phyloP scores from a whole-genome alignment of 2,329 filamentous ascomycete genomes.

The Calonectria ilicicola region DNA sequence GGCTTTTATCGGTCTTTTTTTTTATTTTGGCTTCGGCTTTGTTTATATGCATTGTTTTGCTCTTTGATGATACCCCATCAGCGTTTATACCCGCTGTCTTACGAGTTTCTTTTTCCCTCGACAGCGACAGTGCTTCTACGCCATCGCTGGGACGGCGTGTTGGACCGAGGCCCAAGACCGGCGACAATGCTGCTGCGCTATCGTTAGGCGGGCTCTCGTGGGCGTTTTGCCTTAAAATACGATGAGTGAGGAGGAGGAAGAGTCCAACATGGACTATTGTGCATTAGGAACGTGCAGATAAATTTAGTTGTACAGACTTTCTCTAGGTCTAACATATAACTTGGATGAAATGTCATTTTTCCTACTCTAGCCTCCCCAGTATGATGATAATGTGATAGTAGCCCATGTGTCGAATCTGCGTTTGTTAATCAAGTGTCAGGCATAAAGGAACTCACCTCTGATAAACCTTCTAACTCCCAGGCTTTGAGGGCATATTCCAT shows the following conservation, averaged over 20 bases:
- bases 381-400: neutral
- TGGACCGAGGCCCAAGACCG: constrained; percentile 57
- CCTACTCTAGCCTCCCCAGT: neutral
- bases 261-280: neutral
- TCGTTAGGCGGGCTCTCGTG: constrained; percentile 61
- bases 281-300: neutral
- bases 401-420: too few species aligned
- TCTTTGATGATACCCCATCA: constrained; percentile 58
- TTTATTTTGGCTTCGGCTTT: constrained; percentile 34
- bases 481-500: too few species aligned
- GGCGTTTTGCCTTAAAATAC: constrained; percentile 50
- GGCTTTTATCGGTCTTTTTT: constrained; percentile 20
- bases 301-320: neutral
- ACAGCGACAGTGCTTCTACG: constrained; percentile 68
- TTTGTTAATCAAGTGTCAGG: too few species aligned
- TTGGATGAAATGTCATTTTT: neutral
- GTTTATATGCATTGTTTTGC: constrained; percentile 38
- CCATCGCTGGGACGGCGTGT: constrained; percentile 68
- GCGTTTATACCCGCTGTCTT: constrained; percentile 59
- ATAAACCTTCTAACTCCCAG: too few species aligned
- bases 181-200: constrained; percentile 69
- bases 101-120: constrained; percentile 56
- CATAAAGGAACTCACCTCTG: too few species aligned
- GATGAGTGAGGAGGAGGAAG: neutral
- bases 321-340: neutral